phyloP scores from a whole-genome alignment of 176 grass and related monocot species.

The Zoysia pacifica region DNA sequence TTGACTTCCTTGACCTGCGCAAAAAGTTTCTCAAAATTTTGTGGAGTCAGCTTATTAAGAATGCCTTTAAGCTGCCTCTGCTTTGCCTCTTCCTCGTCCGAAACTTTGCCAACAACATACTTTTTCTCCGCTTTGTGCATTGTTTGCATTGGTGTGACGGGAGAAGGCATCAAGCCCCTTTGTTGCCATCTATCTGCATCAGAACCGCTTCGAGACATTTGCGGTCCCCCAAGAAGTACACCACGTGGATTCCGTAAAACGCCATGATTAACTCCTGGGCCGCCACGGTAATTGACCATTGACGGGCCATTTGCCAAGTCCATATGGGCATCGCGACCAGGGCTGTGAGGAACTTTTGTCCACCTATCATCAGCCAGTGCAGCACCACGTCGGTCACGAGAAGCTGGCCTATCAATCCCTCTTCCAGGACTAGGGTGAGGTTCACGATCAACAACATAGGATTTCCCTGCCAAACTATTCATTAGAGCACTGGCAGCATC shows the following conservation, averaged over 20 bases:
- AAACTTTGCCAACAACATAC: slow-evolving; percentile 72
- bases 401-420: slow-evolving; percentile 59
- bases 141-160: slow-evolving; percentile 60
- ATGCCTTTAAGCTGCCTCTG: slow-evolving; percentile 80
- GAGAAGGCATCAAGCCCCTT: slow-evolving; percentile 80
- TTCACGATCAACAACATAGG: slow-evolving; percentile 61
- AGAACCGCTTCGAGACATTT: slow-evolving; percentile 57
- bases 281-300: slow-evolving; percentile 54
- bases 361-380: slow-evolving; percentile 74
- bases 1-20: slow-evolving; percentile 72
- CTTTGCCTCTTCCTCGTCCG: slow-evolving; percentile 69
- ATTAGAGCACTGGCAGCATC: slow-evolving; percentile 49
- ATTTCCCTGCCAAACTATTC: slow-evolving; percentile 51
- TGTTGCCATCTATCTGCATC: slow-evolving; percentile 93
- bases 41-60: slow-evolving; percentile 89
- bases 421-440: slow-evolving; percentile 66
- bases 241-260: slow-evolving; percentile 68
- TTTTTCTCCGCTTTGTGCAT: slow-evolving; percentile 90
- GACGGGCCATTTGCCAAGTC: slow-evolving; percentile 51
- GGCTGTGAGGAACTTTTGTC: slow-evolving; percentile 60
- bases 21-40: slow-evolving; percentile 97
- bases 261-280: slow-evolving; percentile 61
- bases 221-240: slow-evolving; percentile 12
- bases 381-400: slow-evolving; percentile 55
- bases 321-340: slow-evolving; percentile 60